Evolutionary conservation across 2,329 filamentous ascomycete species (phyloP).

Genomic region (Venturiaceae sp.): DNA sequence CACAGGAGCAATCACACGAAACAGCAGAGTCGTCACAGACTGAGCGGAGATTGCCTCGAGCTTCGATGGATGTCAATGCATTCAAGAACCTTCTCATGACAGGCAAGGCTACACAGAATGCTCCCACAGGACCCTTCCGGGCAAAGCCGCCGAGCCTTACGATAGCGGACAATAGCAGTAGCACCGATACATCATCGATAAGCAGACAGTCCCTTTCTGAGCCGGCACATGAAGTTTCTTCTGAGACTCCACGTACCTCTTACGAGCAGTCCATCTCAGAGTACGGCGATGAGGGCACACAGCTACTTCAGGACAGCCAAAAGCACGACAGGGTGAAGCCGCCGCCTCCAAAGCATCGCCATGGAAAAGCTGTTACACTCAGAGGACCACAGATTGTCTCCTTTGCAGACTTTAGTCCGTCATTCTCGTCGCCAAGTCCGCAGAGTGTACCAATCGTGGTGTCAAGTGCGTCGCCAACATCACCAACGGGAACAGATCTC

Average conservation of each 20-base stretch:
- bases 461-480: background rate
- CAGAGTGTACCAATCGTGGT: slow-evolving; percentile 9
- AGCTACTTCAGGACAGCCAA: slow-evolving; percentile 21
- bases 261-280: slow-evolving; percentile 47
- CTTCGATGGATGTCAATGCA: slow-evolving; percentile 62
- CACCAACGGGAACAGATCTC: slow-evolving; percentile 37
- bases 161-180: slow-evolving; percentile 36
- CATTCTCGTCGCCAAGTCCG: slow-evolving; percentile 13
- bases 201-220: slow-evolving; percentile 52
- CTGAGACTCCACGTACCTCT: slow-evolving; percentile 48
- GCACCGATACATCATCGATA: slow-evolving; percentile 48
- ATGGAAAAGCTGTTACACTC: slow-evolving; percentile 62
- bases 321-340: slow-evolving; percentile 44
- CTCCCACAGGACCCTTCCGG: slow-evolving; percentile 16
- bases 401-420: slow-evolving; percentile 22
- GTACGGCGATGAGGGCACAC: slow-evolving; percentile 31
- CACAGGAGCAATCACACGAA: slow-evolving; percentile 12
- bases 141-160: slow-evolving; percentile 11
- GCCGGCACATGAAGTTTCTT: slow-evolving; percentile 28
- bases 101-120: slow-evolving; percentile 43
- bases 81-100: slow-evolving; percentile 71
- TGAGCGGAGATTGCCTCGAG: slow-evolving; percentile 16
- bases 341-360: slow-evolving; percentile 60
- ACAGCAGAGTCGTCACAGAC: slow-evolving; percentile 14
- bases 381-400: slow-evolving; percentile 29